Evolutionary conservation across 208 protist species (phyloP).

Genomic region (Leishmania amazonensis): DNA sequence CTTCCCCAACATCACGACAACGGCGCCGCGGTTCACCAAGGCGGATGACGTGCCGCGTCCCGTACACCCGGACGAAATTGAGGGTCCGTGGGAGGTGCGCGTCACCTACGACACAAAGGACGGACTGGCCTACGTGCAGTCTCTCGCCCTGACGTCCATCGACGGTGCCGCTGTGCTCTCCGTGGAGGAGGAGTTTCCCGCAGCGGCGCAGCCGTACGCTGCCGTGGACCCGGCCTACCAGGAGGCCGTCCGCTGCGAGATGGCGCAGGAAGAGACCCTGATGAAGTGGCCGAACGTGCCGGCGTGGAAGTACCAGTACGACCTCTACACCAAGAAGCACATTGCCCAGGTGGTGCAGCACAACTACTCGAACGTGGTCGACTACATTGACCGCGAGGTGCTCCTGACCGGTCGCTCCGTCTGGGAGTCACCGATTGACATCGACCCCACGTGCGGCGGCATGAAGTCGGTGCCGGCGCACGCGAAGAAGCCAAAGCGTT

Average conservation of each 20-base stretch:
- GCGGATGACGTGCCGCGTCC: conserved; percentile 71
- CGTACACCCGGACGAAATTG: conserved; percentile 89
- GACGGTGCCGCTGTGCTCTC: conserved; percentile 69
- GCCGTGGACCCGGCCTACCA: conserved; percentile 73
- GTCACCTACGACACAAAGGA: conserved; percentile 83
- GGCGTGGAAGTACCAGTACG: conserved; percentile 88
- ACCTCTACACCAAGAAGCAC: conserved; percentile 70
- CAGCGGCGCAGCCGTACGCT: conserved; percentile 54
- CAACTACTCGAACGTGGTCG: conserved; percentile 92
- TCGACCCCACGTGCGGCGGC: conserved; percentile 87
- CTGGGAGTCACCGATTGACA: conserved; percentile 89
- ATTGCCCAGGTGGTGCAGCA: conserved; percentile 82
- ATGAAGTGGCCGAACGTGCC: conserved; percentile 91
- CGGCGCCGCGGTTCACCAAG: conserved; percentile 41
- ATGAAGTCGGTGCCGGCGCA: conserved; percentile 80
- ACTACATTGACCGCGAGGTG: conserved; percentile 93
- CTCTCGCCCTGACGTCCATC: conserved; percentile 57
- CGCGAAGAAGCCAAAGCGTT: conserved; percentile 73
- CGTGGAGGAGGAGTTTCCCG: conserved; percentile 38
- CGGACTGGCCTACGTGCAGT: conserved; percentile 68
- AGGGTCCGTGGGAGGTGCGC: conserved; percentile 82
- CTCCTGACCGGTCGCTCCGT: conserved; percentile 88
- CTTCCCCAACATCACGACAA: conserved; percentile 80
- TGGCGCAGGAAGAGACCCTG: conserved; percentile 77
- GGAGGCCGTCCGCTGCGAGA: conserved; percentile 70